A percentile compares a stretch with the other conserved stretches of the same genome.
phyloP scores from a whole-genome alignment of 352 stramenopile genomes.

The Pythium coloratum region DNA sequence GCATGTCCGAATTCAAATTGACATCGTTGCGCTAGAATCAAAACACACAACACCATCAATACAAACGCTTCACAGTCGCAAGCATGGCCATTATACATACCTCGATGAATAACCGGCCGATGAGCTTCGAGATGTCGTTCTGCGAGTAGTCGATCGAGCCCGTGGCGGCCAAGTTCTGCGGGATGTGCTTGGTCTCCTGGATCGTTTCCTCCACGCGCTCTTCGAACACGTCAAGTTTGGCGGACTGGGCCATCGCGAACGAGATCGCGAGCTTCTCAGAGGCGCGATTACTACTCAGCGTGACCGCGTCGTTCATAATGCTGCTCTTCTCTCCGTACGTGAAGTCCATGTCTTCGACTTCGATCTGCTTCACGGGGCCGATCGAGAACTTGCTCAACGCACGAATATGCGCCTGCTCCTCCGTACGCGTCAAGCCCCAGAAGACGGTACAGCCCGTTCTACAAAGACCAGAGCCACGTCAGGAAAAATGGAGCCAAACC shows the following conservation, averaged over 20 bases:
- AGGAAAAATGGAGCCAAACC: background rate
- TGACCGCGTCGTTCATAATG: conserved; percentile 86
- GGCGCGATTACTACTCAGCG: conserved; percentile 72
- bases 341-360: conserved; percentile 91
- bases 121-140: conserved; percentile 90
- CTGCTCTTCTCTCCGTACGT: conserved; percentile 66
- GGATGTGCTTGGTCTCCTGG: conserved; percentile 86
- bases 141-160: conserved; percentile 91
- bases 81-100: conserved; percentile 21
- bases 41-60: conserved; percentile 3
- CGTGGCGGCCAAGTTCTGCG: conserved; percentile 82
- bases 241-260: conserved; percentile 92
- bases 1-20: conserved; percentile 94
- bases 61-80: background rate
- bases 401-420: conserved; percentile 77
- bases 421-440: conserved; percentile 82
- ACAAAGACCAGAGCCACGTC: background rate
- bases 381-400: conserved; percentile 62
- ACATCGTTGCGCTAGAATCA: conserved; percentile 83
- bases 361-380: conserved; percentile 75
- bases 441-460: conserved; percentile 88
- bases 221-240: conserved; percentile 94
- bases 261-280: conserved; percentile 91
- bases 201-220: conserved; percentile 88
- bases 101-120: conserved; percentile 90